Base-by-base conservation (phyloP, 2,329 filamentous ascomycete genomes). In the Ceratocystis variospora region DNA sequence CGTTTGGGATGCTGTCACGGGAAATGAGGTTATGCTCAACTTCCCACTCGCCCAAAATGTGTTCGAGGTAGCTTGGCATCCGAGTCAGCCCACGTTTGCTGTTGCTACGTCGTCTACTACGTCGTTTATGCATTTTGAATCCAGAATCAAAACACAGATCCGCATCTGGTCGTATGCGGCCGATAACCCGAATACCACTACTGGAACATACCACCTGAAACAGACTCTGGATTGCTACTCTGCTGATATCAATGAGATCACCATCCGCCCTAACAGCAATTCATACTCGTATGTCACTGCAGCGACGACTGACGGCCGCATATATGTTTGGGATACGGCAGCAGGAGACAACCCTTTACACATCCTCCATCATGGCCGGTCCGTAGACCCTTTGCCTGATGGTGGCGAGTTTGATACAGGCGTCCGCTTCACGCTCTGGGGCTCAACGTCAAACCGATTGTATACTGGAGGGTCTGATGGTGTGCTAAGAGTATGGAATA, bases 381-480 rank as follows among this genome's bases (percentile, higher is more conserved):
- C 75, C 0, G 69, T 77, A 1, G 76, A 78, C 12, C 74, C 76
- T 37, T 74, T 77, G 44, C 72, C 76, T 2, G 77, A 82, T 46
- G 73, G 80, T 12, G 82, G 84, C 67, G 74, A 76, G 7, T 81
- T 83, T 63, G 84, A 87, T 67, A 80, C 81, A 0, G 84, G 84
- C 1, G 82, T 86, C 53, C 86, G 86, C 71, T 86, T 87, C 69
- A 80, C 80, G 0, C 79, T 83, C 3, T 87, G 84, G 84, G 84
- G 82, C 0, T 78, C 76, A 17, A 81, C 79, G 0, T 72, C 76
- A 0, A 81, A 84, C 65, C 78, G 83, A 0, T 78, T 87, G 55
- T 87, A 87, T 69, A 86, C 83, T 0, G 84, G 84, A 0, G 83
- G 82, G 0, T 86, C 84, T 0, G 84, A 87, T 68, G 84, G 84